A percentile compares a stretch with the other conserved stretches of the same genome.
Evolutionary conservation across 352 stramenopile genomes (phyloP).

Genomic region (Pythium monospermum): DNA sequence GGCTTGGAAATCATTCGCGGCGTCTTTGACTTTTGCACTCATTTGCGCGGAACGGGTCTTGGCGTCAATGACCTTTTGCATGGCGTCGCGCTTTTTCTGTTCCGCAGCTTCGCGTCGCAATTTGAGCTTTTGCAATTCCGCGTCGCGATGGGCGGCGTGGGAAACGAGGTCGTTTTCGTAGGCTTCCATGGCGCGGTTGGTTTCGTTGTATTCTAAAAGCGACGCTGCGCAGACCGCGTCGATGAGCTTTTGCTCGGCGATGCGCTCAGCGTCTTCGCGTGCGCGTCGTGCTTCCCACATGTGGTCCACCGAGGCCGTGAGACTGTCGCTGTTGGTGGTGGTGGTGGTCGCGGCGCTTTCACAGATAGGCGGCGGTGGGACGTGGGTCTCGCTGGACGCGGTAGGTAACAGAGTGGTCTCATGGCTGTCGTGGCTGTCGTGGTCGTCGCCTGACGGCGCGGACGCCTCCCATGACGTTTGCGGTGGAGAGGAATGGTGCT

Average conservation of each 20-base stretch:
- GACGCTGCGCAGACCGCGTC: constrained; percentile 76
- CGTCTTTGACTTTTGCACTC: constrained; percentile 53
- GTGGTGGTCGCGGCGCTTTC: background rate
- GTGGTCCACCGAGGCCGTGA: constrained; percentile 36
- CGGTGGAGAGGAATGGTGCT: too few species aligned
- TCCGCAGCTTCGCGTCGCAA: constrained; percentile 42
- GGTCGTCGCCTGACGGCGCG: constrained; percentile 18
- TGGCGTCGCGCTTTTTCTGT: constrained; percentile 53
- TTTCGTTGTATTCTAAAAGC: constrained; percentile 66
- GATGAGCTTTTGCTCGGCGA: constrained; percentile 68
- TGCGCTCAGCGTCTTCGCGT: constrained; percentile 44
- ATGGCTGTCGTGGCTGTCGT: background rate
- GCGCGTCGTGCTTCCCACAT: constrained; percentile 64
- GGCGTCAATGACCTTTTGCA: constrained; percentile 73
- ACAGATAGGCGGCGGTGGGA: too few species aligned
- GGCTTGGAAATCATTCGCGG: constrained; percentile 51
- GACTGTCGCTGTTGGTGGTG: constrained; percentile 1
- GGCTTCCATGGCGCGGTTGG: constrained; percentile 47
- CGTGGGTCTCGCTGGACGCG: too few species aligned
- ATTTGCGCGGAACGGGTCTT: constrained; percentile 58
- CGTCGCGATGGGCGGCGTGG: constrained; percentile 25
- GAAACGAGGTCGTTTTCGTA: constrained; percentile 42
- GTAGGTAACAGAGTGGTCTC: too few species aligned
- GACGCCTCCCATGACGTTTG: constrained; percentile 20
- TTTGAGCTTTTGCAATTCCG: constrained; percentile 32